Evolutionary conservation across 495 filamentous ascomycete species (phyloP).

Genomic region (Pyronema omphalodes): DNA sequence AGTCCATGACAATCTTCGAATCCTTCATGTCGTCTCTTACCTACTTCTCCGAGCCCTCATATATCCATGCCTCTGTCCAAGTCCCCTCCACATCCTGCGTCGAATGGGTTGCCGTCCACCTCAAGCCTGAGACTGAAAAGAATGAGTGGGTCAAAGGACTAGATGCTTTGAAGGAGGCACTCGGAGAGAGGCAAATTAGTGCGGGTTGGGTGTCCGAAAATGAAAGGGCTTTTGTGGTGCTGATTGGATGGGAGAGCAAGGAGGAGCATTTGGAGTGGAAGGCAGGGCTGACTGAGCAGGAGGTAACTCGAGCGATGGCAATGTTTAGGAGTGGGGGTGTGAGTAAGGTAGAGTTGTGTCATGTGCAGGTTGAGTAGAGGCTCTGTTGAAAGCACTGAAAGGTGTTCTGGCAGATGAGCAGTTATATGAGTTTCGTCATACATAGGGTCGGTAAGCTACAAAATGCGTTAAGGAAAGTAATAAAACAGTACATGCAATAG

Average conservation of each 20-base stretch:
- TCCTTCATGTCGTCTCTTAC: conserved; percentile 3
- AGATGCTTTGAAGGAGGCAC: conserved; percentile 3
- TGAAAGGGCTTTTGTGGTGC: conserved; percentile 6
- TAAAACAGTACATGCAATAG: too few species aligned
- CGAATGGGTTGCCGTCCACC: conserved; percentile 7
- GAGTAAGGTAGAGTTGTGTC: background rate
- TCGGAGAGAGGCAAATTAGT: conserved; percentile 6
- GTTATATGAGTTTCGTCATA: background rate
- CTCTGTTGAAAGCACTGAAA: too few species aligned
- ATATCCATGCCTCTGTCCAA: conserved; percentile 8
- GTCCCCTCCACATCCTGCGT: conserved; percentile 3
- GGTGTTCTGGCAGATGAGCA: background rate
- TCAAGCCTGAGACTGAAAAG: conserved; percentile 2
- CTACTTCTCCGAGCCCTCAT: conserved; percentile 5
- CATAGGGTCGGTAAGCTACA: too few species aligned
- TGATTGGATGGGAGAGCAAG: conserved; percentile 15
- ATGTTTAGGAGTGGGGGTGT: background rate
- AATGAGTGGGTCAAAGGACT: conserved; percentile 6
- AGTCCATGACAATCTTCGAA: too few species aligned
- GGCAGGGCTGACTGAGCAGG: background rate
- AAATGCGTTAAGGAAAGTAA: too few species aligned
- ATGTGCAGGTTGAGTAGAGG: background rate
- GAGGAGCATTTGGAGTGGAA: conserved; percentile 14
- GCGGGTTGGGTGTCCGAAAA: conserved; percentile 13
- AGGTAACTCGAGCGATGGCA: background rate